Base-by-base conservation (phyloP, 106 monocot species). In the Dendrobium chrysotoxum region DNA sequence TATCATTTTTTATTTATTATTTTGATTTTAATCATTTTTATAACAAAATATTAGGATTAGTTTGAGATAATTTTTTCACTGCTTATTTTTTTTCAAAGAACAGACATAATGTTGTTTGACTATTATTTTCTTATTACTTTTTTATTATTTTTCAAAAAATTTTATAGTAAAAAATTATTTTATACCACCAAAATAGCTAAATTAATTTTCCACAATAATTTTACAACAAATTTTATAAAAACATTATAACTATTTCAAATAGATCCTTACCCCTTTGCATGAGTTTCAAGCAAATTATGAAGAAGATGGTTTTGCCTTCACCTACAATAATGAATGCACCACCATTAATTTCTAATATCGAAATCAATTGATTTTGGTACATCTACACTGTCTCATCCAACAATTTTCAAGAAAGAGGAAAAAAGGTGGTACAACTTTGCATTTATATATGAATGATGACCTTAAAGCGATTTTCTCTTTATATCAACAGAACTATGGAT, bases 211-310 rank as follows among this genome's bases (percentile, higher is more conserved):
- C 1, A 1, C 35, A 35, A 1, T 3, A 35, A 35, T 35, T 35
- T 35, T 3, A 35, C 3, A 1, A 35, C 3, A 35, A 1, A 35
- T 35, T 35, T 35, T 35, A 35, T 35, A 35, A 35, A 35, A 35
- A 1, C 1, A 1, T 1, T 1, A 35, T 3, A 35, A 35, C 3
- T 35, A 35, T 35, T 35, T 2, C 88, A 35, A 35, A 35, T 35
- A 35, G 35, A 35, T 35, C 0, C 0, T 35, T 35, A 35, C 0
- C 2, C 35, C 91, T 28, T 79, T 90, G 79, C 53, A 94, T 75
- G 92, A 97, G 85, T 88, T 90, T 42, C 94, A 94, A 81, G 90
- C 87, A 75, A 89, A 90, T 80, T 88, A 90, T 77, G 96, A 94
- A 81, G 94, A 92, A 84, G 87, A 79, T 42, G 94, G 92, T 79